Percentiles rank a stretch among this genome's conserved stretches.
Conservation (phyloP, 2,329 filamentous ascomycete species). For the Amylocarpus encephaloides region DNA sequence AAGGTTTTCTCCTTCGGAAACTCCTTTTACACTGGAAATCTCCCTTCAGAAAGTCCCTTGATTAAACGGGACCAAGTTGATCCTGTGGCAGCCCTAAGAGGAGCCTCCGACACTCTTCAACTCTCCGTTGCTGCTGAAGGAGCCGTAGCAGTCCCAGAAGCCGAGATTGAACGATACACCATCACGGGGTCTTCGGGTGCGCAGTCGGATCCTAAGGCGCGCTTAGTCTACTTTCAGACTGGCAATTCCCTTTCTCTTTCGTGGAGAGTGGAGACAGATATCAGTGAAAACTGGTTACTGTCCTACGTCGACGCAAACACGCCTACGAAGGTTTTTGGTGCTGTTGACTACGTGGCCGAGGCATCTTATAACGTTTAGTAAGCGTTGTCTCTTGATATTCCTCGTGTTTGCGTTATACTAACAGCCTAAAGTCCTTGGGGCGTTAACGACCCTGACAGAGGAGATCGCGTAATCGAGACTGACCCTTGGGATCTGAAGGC, state of each 20-base stretch:
- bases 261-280: slow-evolving; percentile 54
- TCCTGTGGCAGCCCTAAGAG: slow-evolving; percentile 38
- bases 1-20: slow-evolving; percentile 52
- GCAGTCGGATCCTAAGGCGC: slow-evolving; percentile 46
- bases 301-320: slow-evolving; percentile 46
- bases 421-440: slow-evolving; percentile 42
- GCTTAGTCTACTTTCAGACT: slow-evolving; percentile 48
- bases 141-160: slow-evolving; percentile 9
- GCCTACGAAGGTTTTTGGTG: slow-evolving; percentile 43
- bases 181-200: slow-evolving; percentile 45
- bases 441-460: slow-evolving; percentile 47
- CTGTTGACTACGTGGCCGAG: slow-evolving; percentile 51
- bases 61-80: slow-evolving; percentile 38
- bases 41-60: slow-evolving; percentile 37
- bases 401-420: neutral
- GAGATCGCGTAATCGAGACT: slow-evolving; percentile 38
- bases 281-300: slow-evolving; percentile 50
- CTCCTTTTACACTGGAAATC: slow-evolving; percentile 39
- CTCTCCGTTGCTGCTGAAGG: slow-evolving; percentile 8
- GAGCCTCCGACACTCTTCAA: slow-evolving; percentile 9
- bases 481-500: slow-evolving; percentile 43
- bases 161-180: slow-evolving; percentile 7
- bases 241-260: slow-evolving; percentile 43
- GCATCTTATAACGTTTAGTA: slow-evolving; percentile 49
- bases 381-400: slow-evolving; percentile 16